A percentile compares a stretch with the other conserved stretches of the same genome.
Conservation (phyloP, 805 yeast species). For the Schwanniomyces pseudopolymorphus region DNA sequence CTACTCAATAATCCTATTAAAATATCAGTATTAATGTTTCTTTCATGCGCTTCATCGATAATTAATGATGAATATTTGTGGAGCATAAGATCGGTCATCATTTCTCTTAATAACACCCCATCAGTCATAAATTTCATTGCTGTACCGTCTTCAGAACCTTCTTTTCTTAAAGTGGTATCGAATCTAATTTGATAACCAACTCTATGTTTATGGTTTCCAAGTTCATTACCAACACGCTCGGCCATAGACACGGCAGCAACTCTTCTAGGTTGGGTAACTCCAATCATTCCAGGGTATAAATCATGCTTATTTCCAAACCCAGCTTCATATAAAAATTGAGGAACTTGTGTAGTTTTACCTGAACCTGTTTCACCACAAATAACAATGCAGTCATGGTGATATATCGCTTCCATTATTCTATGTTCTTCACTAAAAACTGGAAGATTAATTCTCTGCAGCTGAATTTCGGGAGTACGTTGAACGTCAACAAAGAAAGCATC, state of each 20-base stretch:
- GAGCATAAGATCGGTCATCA: constrained; percentile 83
- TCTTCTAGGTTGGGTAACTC: constrained; percentile 93
- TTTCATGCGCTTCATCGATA: constrained; percentile 97
- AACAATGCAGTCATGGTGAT: constrained; percentile 85
- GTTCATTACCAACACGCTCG: constrained; percentile 69
- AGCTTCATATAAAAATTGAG: constrained; percentile 90
- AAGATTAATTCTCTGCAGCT: constrained; percentile 61
- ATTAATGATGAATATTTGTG: constrained; percentile 81
- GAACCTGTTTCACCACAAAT: constrained; percentile 98
- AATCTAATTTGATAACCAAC: constrained; percentile 86
- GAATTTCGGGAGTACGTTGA: constrained; percentile 63
- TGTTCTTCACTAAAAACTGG: constrained; percentile 94
- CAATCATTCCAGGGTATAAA: constrained; percentile 82
- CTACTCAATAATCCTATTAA: constrained; percentile 93
- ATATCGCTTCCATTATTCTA: constrained; percentile 90
- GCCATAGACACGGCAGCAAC: constrained; percentile 95
- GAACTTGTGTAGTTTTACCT: constrained; percentile 97
- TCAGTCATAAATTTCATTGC: constrained; percentile 89
- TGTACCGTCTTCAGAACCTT: constrained; percentile 49
- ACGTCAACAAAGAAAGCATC: constrained; percentile 70
- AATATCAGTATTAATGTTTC: constrained; percentile 94
- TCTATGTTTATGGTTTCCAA: constrained; percentile 66
- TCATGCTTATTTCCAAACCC: constrained; percentile 77
- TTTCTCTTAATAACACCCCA: constrained; percentile 89
- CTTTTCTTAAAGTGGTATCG: constrained; percentile 61